Evolutionary conservation across 345 rosid species (phyloP).

Genomic region (Reutealis trisperma): DNA sequence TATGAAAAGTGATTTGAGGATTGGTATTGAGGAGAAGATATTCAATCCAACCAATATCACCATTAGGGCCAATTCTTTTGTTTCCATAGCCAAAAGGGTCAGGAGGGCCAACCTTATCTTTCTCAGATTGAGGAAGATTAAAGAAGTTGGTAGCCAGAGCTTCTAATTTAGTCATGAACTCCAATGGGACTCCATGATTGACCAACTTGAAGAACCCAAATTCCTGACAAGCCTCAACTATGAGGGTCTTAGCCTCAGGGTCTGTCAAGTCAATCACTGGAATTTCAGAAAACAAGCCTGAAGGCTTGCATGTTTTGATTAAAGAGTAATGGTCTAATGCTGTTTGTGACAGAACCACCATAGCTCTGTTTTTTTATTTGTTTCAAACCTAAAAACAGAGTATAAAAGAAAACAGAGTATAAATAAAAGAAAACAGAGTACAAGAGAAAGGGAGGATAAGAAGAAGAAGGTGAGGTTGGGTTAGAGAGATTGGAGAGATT

Average conservation of each 20-base stretch:
- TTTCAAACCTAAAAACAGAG: conserved; percentile 9
- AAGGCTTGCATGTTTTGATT: conserved; percentile 62
- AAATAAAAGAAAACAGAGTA: not conserved
- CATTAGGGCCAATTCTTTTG: conserved; percentile 64
- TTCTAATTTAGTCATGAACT: conserved; percentile 50
- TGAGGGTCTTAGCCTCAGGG: conserved; percentile 57
- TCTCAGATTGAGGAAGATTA: conserved; percentile 57
- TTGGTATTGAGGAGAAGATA: conserved; percentile 59
- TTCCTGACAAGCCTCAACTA: conserved; percentile 67
- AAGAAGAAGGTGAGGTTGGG: not conserved
- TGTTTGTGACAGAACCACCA: conserved; percentile 73
- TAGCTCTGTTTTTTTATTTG: conserved; percentile 21
- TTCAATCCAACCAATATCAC: conserved; percentile 85
- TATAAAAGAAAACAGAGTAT: not conserved
- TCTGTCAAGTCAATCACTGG: conserved; percentile 64
- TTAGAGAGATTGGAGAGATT: conserved; percentile 2
- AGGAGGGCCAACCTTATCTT: conserved; percentile 67
- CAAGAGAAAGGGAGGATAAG: not conserved
- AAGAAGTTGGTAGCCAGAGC: conserved; percentile 59
- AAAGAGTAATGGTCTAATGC: conserved; percentile 49
- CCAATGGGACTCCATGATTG: conserved; percentile 71
- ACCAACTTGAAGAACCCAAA: conserved; percentile 82
- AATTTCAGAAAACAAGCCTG: conserved; percentile 36
- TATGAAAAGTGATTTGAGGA: conserved; percentile 26
- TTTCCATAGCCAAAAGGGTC: conserved; percentile 76